Percentiles rank a stretch among this genome's conserved stretches.
Conservation (phyloP, 2,329 filamentous ascomycete species). For the Aquanectria penicillioides region DNA sequence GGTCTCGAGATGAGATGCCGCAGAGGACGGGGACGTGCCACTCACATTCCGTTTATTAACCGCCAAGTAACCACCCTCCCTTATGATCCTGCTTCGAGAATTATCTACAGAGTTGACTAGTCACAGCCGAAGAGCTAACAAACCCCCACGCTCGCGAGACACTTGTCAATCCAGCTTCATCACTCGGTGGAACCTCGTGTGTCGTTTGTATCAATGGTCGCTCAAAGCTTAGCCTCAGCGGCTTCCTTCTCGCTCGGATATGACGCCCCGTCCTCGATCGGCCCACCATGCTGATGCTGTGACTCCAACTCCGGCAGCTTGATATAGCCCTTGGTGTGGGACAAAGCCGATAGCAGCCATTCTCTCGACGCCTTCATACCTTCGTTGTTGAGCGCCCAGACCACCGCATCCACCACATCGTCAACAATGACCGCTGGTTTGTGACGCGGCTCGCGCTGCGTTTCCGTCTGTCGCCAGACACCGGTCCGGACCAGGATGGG, state of each 20-base stretch:
- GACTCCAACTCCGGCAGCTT: conserved; percentile 37
- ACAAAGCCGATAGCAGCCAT: conserved; percentile 42
- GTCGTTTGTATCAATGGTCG: background rate
- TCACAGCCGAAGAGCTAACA: background rate
- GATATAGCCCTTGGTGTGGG: conserved; percentile 40
- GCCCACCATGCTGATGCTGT: background rate
- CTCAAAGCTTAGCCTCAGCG: conserved; percentile 29
- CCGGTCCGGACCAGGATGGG: conserved; percentile 84
- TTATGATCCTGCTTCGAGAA: conserved; percentile 1
- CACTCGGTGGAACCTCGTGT: conserved; percentile 2
- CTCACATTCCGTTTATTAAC: conserved; percentile 10
- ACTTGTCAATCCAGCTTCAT: background rate
- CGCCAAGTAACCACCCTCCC: background rate
- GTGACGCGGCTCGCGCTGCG: conserved; percentile 62
- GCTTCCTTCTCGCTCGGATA: conserved; percentile 40
- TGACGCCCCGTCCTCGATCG: conserved; percentile 6
- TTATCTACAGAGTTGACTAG: conserved; percentile 6
- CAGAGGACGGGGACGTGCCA: background rate
- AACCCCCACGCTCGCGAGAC: conserved; percentile 17
- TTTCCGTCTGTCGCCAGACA: conserved; percentile 66
- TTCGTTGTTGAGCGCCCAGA: conserved; percentile 75
- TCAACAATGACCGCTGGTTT: conserved; percentile 73
- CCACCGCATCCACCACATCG: conserved; percentile 80
- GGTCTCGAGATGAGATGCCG: background rate
- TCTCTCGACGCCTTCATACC: conserved; percentile 50